phyloP scores from a whole-genome alignment of 805 yeast species.

The Grigorovia yakushimaensis region DNA sequence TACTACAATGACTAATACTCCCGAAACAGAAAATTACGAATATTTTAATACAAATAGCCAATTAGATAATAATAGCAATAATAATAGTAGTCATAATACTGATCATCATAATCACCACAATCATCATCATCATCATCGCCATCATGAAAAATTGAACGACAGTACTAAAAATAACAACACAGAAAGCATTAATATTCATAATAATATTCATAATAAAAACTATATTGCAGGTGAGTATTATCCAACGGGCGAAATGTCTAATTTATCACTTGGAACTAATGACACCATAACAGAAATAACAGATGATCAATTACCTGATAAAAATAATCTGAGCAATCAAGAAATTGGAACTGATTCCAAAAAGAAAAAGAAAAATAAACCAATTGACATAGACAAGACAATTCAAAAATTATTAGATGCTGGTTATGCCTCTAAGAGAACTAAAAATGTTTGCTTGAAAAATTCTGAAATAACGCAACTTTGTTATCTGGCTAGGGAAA shows the following conservation, averaged over 20 bases:
- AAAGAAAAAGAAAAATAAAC: conserved; percentile 21
- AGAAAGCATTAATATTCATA: not conserved
- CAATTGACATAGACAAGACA: conserved; percentile 67
- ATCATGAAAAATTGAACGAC: not conserved
- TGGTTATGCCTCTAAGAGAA: conserved; percentile 90
- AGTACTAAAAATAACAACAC: not conserved
- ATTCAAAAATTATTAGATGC: conserved; percentile 90
- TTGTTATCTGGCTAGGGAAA: conserved; percentile 81
- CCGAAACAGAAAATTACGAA: not conserved
- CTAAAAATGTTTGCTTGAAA: conserved; percentile 80
- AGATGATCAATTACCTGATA: too few species aligned
- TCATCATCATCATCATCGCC: conserved; percentile 2
- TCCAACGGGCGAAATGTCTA: not conserved
- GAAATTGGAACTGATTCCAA: not conserved
- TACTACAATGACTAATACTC: not conserved
- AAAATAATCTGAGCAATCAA: not conserved
- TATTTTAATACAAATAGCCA: not conserved
- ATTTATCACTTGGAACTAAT: not conserved
- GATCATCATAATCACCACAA: not conserved
- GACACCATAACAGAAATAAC: not conserved
- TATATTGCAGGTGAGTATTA: not conserved
- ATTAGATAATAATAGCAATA: not conserved
- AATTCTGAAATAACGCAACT: conserved; percentile 81
- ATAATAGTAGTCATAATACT: too few species aligned
- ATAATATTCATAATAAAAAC: not conserved